Evolutionary conservation across 768 basidiomycete species (phyloP).

Genomic region (Pulveroboletus sp.): DNA sequence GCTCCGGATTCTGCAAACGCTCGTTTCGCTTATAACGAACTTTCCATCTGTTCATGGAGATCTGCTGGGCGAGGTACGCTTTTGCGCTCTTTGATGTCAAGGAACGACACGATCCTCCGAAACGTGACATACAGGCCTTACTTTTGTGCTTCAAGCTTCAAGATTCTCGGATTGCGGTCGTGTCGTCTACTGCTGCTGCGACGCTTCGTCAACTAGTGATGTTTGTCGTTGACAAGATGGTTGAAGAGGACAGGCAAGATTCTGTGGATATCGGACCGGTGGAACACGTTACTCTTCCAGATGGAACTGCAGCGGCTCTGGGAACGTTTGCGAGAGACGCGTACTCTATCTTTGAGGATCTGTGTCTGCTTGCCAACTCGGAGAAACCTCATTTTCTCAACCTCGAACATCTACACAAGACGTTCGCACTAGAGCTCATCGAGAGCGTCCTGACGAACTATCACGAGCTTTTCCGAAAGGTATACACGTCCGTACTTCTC

Average conservation of each 20-base stretch:
- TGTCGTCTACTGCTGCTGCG: slow-evolving; percentile 95
- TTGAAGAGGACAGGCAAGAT: slow-evolving; percentile 61
- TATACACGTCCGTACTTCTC: slow-evolving; percentile 26
- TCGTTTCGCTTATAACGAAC: slow-evolving; percentile 87
- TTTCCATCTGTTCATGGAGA: slow-evolving; percentile 77
- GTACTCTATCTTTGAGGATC: slow-evolving; percentile 85
- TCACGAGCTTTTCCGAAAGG: slow-evolving; percentile 78
- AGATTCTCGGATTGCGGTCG: slow-evolving; percentile 92
- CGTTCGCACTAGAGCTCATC: slow-evolving; percentile 94
- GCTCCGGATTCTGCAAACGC: slow-evolving; percentile 85
- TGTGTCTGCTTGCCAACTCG: slow-evolving; percentile 82
- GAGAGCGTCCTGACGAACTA: slow-evolving; percentile 96
- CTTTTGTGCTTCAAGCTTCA: slow-evolving; percentile 94
- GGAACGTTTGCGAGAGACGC: slow-evolving; percentile 79
- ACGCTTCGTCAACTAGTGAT: slow-evolving; percentile 94
- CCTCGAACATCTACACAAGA: slow-evolving; percentile 79
- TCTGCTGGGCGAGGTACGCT: slow-evolving; percentile 73
- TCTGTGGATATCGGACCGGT: slow-evolving; percentile 11
- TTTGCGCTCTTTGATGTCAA: not conserved
- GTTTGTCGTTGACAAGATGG: slow-evolving; percentile 96
- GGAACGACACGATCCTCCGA: not conserved
- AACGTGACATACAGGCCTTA: slow-evolving; percentile 56
- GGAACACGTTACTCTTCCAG: slow-evolving; percentile 55
- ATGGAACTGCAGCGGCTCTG: slow-evolving; percentile 59
- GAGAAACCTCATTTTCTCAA: slow-evolving; percentile 79